Evolutionary conservation across 192 early-diverging fungal genomes (phyloP).

Genomic region (Gamsiella multidivaricata): DNA sequence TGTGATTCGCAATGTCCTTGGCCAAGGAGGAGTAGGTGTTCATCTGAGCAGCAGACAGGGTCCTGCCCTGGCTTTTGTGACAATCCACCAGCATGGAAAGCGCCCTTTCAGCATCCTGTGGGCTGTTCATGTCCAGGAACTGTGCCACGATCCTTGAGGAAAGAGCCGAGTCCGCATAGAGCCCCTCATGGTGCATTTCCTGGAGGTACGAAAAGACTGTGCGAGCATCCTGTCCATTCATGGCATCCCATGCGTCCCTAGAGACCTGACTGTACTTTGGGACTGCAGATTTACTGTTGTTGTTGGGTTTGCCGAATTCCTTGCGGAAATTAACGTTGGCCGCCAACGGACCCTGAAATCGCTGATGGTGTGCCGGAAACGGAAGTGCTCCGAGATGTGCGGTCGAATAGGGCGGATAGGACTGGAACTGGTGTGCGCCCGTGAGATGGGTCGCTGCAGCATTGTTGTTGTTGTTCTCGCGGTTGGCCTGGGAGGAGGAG

Average conservation of each 20-base stretch:
- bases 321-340: slow-evolving; percentile 21
- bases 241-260: slow-evolving; percentile 36
- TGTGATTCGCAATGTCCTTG: slow-evolving; percentile 50
- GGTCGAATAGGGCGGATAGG: slow-evolving; percentile 1
- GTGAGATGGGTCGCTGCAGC: slow-evolving; percentile 7
- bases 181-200: slow-evolving; percentile 42
- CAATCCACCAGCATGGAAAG: slow-evolving; percentile 49
- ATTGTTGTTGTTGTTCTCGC: slow-evolving; percentile 32
- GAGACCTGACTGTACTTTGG: slow-evolving; percentile 28
- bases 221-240: slow-evolving; percentile 42
- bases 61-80: slow-evolving; percentile 21
- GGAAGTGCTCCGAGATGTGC: slow-evolving; percentile 5
- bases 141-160: slow-evolving; percentile 40
- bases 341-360: slow-evolving; percentile 24
- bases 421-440: slow-evolving; percentile 24
- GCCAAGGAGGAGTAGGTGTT: slow-evolving; percentile 38
- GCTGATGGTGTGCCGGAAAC: slow-evolving; percentile 17
- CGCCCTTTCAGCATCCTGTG: slow-evolving; percentile 43
- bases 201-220: slow-evolving; percentile 35
- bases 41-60: slow-evolving; percentile 25
- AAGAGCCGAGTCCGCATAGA: slow-evolving; percentile 38
- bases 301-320: slow-evolving; percentile 1
- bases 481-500: slow-evolving; percentile 39
- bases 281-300: neutral
- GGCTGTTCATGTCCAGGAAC: slow-evolving; percentile 37